phyloP scores from a whole-genome alignment of 768 basidiomycete species.

The Pleurotus eryngii region DNA sequence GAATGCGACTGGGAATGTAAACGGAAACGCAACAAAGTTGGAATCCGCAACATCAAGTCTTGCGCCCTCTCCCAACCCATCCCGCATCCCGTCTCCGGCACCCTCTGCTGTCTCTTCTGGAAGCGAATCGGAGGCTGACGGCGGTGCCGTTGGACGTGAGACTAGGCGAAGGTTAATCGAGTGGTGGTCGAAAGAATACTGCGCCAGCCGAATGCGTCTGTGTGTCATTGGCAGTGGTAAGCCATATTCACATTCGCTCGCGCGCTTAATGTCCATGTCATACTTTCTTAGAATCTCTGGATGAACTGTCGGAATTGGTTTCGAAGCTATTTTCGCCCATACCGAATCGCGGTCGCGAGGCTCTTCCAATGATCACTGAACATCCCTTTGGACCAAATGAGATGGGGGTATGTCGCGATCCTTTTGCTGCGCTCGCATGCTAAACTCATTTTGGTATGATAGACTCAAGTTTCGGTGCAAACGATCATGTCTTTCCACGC shows the following conservation, averaged over 20 bases:
- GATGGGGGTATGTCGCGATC: slow-evolving; percentile 53
- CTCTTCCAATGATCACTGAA: slow-evolving; percentile 62
- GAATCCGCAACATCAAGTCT: slow-evolving; percentile 26
- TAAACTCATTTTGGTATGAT: slow-evolving; percentile 20
- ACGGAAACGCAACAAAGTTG: slow-evolving; percentile 18
- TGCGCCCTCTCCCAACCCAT: slow-evolving; percentile 43
- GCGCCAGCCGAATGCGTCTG: slow-evolving; percentile 77
- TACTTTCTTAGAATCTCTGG: slow-evolving; percentile 58
- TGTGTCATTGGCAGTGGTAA: slow-evolving; percentile 79
- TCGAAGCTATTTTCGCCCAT: slow-evolving; percentile 72
- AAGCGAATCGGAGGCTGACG: slow-evolving; percentile 67
- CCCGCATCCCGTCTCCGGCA: slow-evolving; percentile 56
- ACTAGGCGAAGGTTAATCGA: slow-evolving; percentile 74
- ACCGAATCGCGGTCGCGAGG: slow-evolving; percentile 55
- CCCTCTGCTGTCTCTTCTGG: slow-evolving; percentile 50
- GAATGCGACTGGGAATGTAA: slow-evolving; percentile 8
- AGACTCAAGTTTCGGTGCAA: slow-evolving; percentile 83
- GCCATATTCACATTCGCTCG: neutral
- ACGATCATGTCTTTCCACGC: slow-evolving; percentile 87
- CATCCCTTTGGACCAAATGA: slow-evolving; percentile 74
- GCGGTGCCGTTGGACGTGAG: slow-evolving; percentile 76
- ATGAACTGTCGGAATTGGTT: slow-evolving; percentile 62
- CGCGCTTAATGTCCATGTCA: neutral
- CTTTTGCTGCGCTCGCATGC: slow-evolving; percentile 3
- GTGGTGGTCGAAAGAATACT: slow-evolving; percentile 84